phyloP scores from a whole-genome alignment of 192 early-diverging fungal genomes.

The Globomyces pollinis-pini region DNA sequence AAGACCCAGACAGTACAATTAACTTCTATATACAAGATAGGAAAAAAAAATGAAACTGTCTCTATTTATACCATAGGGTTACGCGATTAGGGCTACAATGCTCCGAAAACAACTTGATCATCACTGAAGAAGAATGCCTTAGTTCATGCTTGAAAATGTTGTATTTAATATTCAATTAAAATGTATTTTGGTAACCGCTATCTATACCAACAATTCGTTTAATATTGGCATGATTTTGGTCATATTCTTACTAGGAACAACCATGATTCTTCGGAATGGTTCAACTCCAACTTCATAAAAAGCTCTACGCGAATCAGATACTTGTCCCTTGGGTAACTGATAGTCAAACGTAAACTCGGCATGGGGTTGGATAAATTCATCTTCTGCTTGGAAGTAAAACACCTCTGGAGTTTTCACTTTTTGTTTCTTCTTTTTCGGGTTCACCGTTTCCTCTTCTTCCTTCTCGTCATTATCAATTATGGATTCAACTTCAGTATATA shows the following conservation, averaged over 20 bases:
- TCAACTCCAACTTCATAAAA: conserved; percentile 83
- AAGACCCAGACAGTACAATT: no score
- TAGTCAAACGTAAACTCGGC: conserved; percentile 72
- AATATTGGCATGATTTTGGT: not conserved
- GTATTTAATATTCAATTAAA: no score
- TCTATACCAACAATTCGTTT: not conserved
- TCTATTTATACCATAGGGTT: no score
- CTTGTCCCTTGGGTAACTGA: conserved; percentile 61
- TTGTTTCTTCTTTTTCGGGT: conserved; percentile 21
- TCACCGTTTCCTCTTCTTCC: no score
- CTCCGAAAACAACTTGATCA: no score
- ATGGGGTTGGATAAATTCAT: conserved; percentile 80
- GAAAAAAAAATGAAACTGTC: no score
- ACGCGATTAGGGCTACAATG: no score
- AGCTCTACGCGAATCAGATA: conserved; percentile 64
- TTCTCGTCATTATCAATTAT: conserved; percentile 22
- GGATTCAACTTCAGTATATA: conserved; percentile 70
- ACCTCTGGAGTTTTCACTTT: conserved; percentile 33
- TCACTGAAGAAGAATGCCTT: no score
- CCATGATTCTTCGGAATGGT: conserved; percentile 49
- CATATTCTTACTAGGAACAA: not conserved
- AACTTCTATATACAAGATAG: no score
- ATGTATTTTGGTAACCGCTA: no score
- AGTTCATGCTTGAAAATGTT: no score
- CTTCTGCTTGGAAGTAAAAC: conserved; percentile 85